Percentiles rank a stretch among this genome's conserved stretches.
Evolutionary conservation across 345 rosid genomes (phyloP).

Genomic region (Turnera subulata): DNA sequence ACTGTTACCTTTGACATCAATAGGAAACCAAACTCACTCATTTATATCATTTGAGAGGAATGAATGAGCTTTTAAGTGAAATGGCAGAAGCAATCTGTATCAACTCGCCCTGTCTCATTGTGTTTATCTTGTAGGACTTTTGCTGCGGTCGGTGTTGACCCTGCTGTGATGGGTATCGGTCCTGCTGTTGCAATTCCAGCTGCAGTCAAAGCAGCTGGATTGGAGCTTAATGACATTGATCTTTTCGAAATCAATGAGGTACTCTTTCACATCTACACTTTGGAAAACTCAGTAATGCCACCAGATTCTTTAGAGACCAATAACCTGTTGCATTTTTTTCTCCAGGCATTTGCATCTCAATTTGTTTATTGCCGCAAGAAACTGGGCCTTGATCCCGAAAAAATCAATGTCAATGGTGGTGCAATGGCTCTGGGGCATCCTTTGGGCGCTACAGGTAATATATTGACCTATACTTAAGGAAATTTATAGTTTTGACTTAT

Average conservation of each 20-base stretch:
- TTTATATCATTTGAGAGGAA: not conserved
- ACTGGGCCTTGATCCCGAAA: conserved; percentile 59
- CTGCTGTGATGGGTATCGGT: conserved; percentile 90
- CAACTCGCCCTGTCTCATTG: too few relatives aligned
- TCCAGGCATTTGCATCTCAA: conserved; percentile 97
- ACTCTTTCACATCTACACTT: not conserved
- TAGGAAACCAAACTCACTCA: not conserved
- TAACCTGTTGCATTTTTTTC: conserved; percentile 5
- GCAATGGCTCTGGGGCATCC: conserved; percentile 97
- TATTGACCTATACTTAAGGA: not conserved
- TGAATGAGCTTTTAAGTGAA: not conserved
- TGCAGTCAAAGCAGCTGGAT: conserved; percentile 79
- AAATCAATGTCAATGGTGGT: conserved; percentile 94
- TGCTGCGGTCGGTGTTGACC: conserved; percentile 95
- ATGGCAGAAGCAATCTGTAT: too few relatives aligned
- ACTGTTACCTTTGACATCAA: not conserved
- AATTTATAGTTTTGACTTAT: not conserved
- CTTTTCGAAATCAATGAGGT: conserved; percentile 96
- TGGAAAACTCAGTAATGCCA: not conserved
- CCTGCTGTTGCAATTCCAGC: conserved; percentile 95
- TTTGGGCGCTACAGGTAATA: conserved; percentile 83
- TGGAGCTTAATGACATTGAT: conserved; percentile 58
- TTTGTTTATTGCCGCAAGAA: conserved; percentile 77
- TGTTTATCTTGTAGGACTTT: conserved; percentile 56
- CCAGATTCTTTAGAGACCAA: not conserved